phyloP scores from a whole-genome alignment of 2,329 filamentous ascomycete species.

The Microsporum audouinii region DNA sequence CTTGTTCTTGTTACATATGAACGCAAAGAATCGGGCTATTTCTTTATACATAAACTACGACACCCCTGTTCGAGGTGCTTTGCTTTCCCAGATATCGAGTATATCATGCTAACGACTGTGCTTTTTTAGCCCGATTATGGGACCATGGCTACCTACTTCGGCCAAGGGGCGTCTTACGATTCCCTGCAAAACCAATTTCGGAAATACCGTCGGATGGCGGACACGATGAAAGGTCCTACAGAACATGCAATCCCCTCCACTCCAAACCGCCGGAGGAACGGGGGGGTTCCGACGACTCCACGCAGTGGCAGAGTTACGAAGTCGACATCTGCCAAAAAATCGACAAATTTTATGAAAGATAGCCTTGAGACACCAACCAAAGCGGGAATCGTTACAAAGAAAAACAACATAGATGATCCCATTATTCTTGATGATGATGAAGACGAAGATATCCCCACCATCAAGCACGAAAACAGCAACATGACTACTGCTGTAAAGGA shows the following conservation, averaged over 20 bases:
- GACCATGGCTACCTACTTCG: conserved; percentile 36
- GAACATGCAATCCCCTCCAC: conserved; percentile 8
- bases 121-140: conserved; percentile 34
- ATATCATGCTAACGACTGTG: not conserved
- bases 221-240: conserved; percentile 21
- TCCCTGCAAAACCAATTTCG: conserved; percentile 39
- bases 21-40: no score
- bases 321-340: not conserved
- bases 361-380: conserved; percentile 4
- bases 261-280: conserved; percentile 1
- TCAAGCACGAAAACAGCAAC: not conserved
- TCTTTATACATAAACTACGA: no score
- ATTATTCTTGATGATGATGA: conserved; percentile 11
- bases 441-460: not conserved
- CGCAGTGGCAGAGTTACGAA: conserved; percentile 15
- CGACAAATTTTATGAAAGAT: not conserved
- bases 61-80: no score
- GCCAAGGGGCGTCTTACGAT: conserved; percentile 37
- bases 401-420: not conserved
- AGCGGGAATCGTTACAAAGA: not conserved
- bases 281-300: conserved; percentile 13
- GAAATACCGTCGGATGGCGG: conserved; percentile 33
- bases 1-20: not conserved
- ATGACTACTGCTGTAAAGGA: not conserved
- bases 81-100: no score